Evolutionary conservation across 78 protist species (phyloP).

Genomic region (Chrysochromulina parva): DNA sequence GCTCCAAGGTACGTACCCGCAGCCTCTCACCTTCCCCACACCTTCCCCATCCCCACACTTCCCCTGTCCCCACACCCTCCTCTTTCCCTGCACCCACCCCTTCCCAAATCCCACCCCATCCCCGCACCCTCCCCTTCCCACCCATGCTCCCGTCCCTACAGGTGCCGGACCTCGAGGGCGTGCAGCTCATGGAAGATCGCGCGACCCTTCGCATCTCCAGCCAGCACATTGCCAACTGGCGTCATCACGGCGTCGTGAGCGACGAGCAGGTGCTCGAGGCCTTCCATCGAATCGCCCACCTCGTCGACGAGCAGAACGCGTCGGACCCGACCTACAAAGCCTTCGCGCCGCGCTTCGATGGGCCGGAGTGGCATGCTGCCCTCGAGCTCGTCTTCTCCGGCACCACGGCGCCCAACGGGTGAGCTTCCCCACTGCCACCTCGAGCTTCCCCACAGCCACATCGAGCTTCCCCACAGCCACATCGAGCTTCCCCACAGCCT

Average conservation of each 20-base stretch:
- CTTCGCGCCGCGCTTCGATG: conserved; percentile 28
- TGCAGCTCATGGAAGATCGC: conserved; percentile 60
- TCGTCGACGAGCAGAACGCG: conserved; percentile 50
- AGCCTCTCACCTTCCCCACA: too few relatives aligned
- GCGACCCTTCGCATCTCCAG: conserved; percentile 51
- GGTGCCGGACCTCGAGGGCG: conserved; percentile 34
- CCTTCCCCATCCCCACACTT: too few relatives aligned
- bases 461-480: too few relatives aligned
- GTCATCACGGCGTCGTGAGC: conserved; percentile 26
- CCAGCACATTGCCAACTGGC: conserved; percentile 61
- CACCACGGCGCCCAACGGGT: too few relatives aligned
- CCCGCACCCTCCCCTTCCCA: too few relatives aligned
- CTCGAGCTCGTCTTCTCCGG: conserved; percentile 5
- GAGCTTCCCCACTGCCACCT: too few relatives aligned
- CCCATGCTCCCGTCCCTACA: too few relatives aligned
- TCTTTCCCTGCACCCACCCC: too few relatives aligned
- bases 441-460: too few relatives aligned
- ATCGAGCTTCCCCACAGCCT: too few relatives aligned
- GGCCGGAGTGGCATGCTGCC: conserved; percentile 43
- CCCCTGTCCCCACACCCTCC: too few relatives aligned
- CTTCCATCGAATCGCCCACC: conserved; percentile 2
- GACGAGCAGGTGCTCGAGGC: conserved; percentile 41
- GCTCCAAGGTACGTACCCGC: conserved; percentile 45
- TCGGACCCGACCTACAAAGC: conserved; percentile 3
- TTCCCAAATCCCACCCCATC: too few relatives aligned